Percentiles rank a stretch among this genome's conserved stretches.
These are phyloP conservation scores for Yarrowia sp. DNA, from an alignment of 805 yeast species.

Conservation along the genomic window DNA sequence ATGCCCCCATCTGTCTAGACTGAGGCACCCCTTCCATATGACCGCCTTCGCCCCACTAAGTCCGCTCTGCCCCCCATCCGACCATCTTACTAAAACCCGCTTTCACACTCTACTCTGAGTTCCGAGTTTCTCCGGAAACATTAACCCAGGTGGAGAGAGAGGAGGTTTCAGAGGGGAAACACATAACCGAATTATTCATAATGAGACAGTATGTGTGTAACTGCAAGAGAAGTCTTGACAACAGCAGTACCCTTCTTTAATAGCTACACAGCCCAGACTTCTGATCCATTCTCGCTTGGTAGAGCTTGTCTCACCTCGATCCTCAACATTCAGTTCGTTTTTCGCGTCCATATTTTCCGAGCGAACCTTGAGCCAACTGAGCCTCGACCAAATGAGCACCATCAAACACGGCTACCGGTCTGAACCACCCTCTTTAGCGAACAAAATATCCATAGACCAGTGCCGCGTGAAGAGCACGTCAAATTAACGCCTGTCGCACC, in stretches of 20 bases:
- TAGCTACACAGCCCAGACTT: not conserved
- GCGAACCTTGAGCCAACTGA: not conserved
- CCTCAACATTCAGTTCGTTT: not conserved
- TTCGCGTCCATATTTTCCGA: not conserved
- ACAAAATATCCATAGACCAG: not conserved
- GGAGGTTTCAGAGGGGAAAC: not conserved
- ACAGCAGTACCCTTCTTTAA: too few relatives aligned
- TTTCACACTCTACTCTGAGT: not conserved
- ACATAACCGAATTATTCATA: not conserved
- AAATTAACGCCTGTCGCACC: not conserved
- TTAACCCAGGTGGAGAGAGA: conserved; percentile 14
- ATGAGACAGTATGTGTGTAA: too few relatives aligned
- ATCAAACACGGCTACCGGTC: not conserved
- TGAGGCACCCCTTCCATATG: too few relatives aligned
- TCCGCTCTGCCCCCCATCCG: not conserved
- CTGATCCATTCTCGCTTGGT: not conserved
- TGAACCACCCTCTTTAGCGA: not conserved
- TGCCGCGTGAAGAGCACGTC: not conserved
- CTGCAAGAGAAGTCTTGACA: too few relatives aligned
- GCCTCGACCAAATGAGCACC: too few relatives aligned
- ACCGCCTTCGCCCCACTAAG: too few relatives aligned
- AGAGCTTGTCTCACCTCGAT: not conserved
- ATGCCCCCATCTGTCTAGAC: too few relatives aligned
- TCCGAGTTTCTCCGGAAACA: conserved; percentile 9
- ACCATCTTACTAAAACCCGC: not conserved